Percentiles rank a stretch among this genome's conserved stretches.
These are phyloP conservation scores for Coemansia sp. DNA, from an alignment of 192 early-diverging fungal species.

Conservation along the genomic window DNA sequence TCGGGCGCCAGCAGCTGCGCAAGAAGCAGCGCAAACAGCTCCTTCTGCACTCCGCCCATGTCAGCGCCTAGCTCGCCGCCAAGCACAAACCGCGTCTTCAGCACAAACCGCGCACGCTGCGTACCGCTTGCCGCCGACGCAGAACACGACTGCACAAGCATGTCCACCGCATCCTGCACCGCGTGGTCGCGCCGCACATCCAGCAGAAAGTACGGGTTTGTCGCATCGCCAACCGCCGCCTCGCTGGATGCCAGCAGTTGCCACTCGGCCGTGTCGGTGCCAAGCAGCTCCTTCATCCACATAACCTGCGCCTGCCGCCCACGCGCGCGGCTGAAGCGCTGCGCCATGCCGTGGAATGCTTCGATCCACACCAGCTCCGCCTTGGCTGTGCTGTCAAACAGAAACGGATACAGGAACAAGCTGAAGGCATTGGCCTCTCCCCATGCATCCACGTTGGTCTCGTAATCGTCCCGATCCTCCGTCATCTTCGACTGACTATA, in stretches of 20 bases:
- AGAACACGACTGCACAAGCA: slow-evolving; percentile 10
- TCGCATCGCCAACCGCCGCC: slow-evolving; percentile 15
- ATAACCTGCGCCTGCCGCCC: slow-evolving; percentile 40
- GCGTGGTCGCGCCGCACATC: slow-evolving; percentile 69
- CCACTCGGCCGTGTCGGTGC: slow-evolving; percentile 44
- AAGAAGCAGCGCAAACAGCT: slow-evolving; percentile 84
- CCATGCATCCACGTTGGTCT: neutral
- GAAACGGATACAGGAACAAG: slow-evolving; percentile 41
- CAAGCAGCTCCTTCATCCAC: slow-evolving; percentile 38
- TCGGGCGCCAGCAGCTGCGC: slow-evolving; percentile 69
- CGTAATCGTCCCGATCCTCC: neutral
- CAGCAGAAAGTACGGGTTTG: slow-evolving; percentile 74
- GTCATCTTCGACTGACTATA: neutral
- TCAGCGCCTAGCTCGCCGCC: slow-evolving; percentile 93
- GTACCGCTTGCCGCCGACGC: neutral
- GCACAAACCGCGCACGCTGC: slow-evolving; percentile 25
- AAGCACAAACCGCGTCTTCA: slow-evolving; percentile 75
- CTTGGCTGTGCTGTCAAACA: slow-evolving; percentile 26
- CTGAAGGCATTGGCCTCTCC: slow-evolving; percentile 26
- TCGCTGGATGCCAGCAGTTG: slow-evolving; percentile 27
- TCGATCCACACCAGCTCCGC: slow-evolving; percentile 19
- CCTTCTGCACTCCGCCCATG: slow-evolving; percentile 96
- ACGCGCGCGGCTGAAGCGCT: slow-evolving; percentile 34
- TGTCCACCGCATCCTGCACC: slow-evolving; percentile 72
- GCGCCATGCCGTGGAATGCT: slow-evolving; percentile 31